Evolutionary conservation across 352 stramenopile species (phyloP).

Genomic region (Phytophthora pluvialis): DNA sequence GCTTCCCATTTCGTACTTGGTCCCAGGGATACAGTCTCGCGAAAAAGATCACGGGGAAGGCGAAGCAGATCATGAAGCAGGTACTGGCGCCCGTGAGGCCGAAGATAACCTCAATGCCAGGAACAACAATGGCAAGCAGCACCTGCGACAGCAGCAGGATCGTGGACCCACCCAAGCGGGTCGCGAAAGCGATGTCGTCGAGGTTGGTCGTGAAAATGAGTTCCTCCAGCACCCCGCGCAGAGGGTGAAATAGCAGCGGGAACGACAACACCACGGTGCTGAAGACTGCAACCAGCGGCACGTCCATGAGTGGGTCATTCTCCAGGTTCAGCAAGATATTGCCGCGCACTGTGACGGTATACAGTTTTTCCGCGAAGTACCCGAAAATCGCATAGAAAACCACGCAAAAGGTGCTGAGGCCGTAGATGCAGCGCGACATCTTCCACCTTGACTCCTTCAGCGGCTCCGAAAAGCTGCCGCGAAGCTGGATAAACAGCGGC

Average conservation of each 20-base stretch:
- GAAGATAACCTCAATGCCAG: conserved; percentile 74
- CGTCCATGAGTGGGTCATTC: conserved; percentile 68
- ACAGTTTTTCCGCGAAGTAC: conserved; percentile 56
- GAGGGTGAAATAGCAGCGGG: conserved; percentile 75
- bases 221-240: conserved; percentile 68
- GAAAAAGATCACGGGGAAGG: conserved; percentile 75
- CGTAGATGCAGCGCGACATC: conserved; percentile 62
- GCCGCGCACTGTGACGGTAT: conserved; percentile 57
- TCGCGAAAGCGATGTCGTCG: conserved; percentile 56
- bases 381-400: conserved; percentile 73
- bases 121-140: conserved; percentile 59
- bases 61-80: conserved; percentile 78
- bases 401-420: conserved; percentile 58
- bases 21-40: conserved; percentile 66
- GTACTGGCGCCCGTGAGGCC: conserved; percentile 69
- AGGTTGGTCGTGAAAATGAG: conserved; percentile 54
- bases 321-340: conserved; percentile 88
- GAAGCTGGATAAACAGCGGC: conserved; percentile 75
- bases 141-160: conserved; percentile 65
- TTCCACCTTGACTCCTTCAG: conserved; percentile 50
- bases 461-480: conserved; percentile 61
- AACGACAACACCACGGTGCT: conserved; percentile 77
- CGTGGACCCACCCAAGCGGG: conserved; percentile 54
- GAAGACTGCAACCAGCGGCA: conserved; percentile 74
- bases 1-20: conserved; percentile 31